Percentiles rank a stretch among this genome's conserved stretches.
These are phyloP conservation scores for Solanum sitiens DNA, from an alignment of 257 asterid genomes.

Conservation along the genomic window DNA sequence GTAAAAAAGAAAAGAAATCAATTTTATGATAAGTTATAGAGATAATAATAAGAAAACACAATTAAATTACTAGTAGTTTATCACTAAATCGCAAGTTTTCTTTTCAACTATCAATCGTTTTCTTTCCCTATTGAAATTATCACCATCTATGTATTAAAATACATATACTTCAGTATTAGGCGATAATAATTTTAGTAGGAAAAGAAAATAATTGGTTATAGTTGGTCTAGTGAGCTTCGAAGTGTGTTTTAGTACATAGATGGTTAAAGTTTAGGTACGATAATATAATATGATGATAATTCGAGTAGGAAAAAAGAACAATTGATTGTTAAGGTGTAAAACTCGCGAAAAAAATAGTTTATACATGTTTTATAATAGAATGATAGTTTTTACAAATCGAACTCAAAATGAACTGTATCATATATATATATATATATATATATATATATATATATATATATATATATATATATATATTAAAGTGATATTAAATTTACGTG, in stretches of 20 bases:
- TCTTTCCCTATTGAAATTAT: no score
- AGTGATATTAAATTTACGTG: not conserved
- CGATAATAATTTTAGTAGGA: not conserved
- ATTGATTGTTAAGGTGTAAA: rapidly evolving
- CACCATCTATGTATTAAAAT: no score
- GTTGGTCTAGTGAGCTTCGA: not conserved
- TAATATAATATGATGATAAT: not conserved
- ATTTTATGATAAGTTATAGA: not conserved
- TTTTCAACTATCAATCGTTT: not conserved
- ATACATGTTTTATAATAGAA: no score
- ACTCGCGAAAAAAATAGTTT: no score
- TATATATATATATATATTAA: no score
- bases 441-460: no score
- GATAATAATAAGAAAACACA: not conserved
- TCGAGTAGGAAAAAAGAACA: rapidly evolving
- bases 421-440: no score
- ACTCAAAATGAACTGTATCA: no score
- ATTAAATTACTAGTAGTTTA: not conserved
- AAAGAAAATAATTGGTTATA: not conserved
- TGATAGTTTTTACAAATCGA: not conserved
- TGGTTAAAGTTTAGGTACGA: not conserved
- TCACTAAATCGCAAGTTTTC: not conserved
- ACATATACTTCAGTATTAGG: not conserved
- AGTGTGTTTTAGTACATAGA: not conserved
- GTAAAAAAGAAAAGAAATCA: not conserved